phyloP scores from a whole-genome alignment of 345 rosid species.

The Lumnitzera littorea region DNA sequence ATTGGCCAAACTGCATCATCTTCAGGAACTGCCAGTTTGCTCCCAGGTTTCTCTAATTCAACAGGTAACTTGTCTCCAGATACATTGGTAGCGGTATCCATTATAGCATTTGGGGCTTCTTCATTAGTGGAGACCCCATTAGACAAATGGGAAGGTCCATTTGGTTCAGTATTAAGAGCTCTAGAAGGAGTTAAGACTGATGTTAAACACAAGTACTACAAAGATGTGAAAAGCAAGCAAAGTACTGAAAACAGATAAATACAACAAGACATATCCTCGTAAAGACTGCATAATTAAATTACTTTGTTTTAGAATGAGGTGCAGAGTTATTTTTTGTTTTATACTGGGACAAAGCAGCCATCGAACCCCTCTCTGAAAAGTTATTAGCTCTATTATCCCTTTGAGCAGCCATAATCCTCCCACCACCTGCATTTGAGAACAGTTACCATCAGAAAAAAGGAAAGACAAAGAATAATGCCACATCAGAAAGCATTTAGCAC shows the following conservation, averaged over 20 bases:
- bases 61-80: conserved; percentile 15
- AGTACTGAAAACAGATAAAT: background rate
- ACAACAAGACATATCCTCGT: background rate
- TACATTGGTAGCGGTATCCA: conserved; percentile 9
- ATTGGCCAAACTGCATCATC: conserved; percentile 9
- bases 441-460: background rate
- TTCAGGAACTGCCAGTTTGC: conserved; percentile 6
- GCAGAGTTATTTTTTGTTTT: conserved; percentile 29
- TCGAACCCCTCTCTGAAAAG: conserved; percentile 29
- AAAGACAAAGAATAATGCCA: conserved; percentile 3
- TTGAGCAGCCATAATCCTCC: conserved; percentile 34
- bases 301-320: conserved; percentile 34
- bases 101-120: conserved; percentile 9
- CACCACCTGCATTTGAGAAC: conserved; percentile 35
- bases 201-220: background rate
- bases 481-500: background rate
- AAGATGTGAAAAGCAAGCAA: background rate
- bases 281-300: conserved; percentile 7
- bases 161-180: conserved; percentile 17
- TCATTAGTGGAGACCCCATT: conserved; percentile 32
- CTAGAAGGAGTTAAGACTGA: conserved; percentile 21
- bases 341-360: conserved; percentile 19
- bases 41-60: conserved; percentile 15
- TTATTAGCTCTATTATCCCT: conserved; percentile 51
- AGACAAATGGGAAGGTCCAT: conserved; percentile 30